These are phyloP conservation scores for Penicillium sp. DNA, from an alignment of 2,329 filamentous ascomycete genomes.

Conservation along the genomic window DNA sequence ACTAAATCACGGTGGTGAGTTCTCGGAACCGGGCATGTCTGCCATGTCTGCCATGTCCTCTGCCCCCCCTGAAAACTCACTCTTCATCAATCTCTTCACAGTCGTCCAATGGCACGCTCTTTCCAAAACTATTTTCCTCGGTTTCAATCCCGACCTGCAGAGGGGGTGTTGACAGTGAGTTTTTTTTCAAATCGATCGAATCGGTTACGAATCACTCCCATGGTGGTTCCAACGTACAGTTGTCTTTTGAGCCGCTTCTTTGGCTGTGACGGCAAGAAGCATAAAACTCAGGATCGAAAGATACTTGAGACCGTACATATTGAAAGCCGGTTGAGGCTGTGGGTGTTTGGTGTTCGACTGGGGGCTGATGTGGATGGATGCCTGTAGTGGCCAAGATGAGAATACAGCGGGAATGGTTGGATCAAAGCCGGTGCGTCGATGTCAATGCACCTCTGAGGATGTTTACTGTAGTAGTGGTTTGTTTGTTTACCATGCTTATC, in stretches of 20 bases:
- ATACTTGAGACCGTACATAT: conserved; percentile 19
- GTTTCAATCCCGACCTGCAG: conserved; percentile 20
- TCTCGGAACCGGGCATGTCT: not conserved
- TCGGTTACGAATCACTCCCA: too few relatives aligned
- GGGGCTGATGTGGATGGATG: too few relatives aligned
- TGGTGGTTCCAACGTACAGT: conserved; percentile 3
- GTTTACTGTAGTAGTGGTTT: too few relatives aligned
- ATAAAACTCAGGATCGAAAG: conserved; percentile 18
- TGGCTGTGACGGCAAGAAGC: conserved; percentile 15
- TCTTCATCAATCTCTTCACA: conserved; percentile 20
- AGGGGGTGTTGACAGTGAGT: conserved; percentile 1
- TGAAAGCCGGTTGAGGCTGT: not conserved
- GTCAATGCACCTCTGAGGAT: too few relatives aligned
- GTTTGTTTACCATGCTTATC: too few relatives aligned
- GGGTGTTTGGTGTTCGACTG: too few relatives aligned
- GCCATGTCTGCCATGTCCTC: not conserved
- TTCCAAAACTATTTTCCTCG: conserved; percentile 12
- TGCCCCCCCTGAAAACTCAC: conserved; percentile 7
- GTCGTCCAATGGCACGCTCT: conserved; percentile 18
- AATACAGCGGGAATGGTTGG: too few relatives aligned
- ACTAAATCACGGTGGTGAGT: not conserved
- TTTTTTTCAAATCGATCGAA: too few relatives aligned
- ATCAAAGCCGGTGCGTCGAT: too few relatives aligned
- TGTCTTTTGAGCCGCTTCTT: conserved; percentile 10
- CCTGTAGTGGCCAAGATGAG: too few relatives aligned